Evolutionary conservation across 805 yeast genomes (phyloP).

Genomic region (Starmera quercuum): DNA sequence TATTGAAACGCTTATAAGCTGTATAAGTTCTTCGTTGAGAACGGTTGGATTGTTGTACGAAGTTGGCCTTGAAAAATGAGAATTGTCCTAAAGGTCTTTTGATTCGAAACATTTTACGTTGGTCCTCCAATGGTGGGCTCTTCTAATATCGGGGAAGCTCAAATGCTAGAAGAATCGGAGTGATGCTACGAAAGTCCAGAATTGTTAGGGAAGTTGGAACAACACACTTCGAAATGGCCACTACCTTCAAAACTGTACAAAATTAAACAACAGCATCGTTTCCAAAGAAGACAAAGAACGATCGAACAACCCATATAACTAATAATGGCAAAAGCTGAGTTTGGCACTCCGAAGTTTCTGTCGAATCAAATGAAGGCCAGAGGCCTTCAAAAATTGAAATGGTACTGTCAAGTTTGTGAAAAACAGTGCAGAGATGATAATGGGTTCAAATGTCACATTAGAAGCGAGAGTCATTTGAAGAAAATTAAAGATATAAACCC

Average conservation of each 20-base stretch:
- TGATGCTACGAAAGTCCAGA: too few relatives aligned
- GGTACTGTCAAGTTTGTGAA: constrained; percentile 86
- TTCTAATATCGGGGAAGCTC: neutral
- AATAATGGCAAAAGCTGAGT: constrained; percentile 49
- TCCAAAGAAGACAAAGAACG: neutral
- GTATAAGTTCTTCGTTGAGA: too few relatives aligned
- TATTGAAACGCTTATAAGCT: constrained; percentile 30
- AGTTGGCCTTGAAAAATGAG: neutral
- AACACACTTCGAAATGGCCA: too few relatives aligned
- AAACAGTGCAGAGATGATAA: constrained; percentile 95
- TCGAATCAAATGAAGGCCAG: constrained; percentile 71
- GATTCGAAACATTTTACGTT: neutral
- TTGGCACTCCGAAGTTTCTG: constrained; percentile 61
- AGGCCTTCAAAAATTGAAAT: constrained; percentile 80
- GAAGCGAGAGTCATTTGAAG: constrained; percentile 68
- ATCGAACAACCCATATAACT: too few relatives aligned
- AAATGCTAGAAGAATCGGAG: too few relatives aligned
- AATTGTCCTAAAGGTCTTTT: neutral
- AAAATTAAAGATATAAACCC: constrained; percentile 42
- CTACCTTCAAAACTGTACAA: too few relatives aligned
- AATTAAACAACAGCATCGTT: too few relatives aligned
- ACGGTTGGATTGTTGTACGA: too few relatives aligned
- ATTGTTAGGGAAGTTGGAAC: too few relatives aligned
- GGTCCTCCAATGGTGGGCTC: neutral
- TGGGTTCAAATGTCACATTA: constrained; percentile 87